Conservation (phyloP, 345 rosid species). For the Bretschneidera sinensis region DNA sequence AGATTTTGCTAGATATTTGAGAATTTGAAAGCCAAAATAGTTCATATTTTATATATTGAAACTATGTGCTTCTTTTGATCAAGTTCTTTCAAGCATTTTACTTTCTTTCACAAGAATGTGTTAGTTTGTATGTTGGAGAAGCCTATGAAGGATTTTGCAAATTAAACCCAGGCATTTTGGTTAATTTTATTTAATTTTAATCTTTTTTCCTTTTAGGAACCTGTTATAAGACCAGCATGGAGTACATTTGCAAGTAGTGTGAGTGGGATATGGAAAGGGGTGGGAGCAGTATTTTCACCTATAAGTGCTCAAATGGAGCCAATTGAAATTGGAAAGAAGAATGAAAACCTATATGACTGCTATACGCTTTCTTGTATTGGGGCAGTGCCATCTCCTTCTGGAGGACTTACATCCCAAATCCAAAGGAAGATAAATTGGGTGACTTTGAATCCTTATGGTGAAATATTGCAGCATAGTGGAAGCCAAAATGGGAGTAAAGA, state of each 20-base stretch:
- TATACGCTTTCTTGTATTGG: conserved; percentile 56
- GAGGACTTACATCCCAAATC: conserved; percentile 43
- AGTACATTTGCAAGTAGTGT: conserved; percentile 87
- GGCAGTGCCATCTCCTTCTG: conserved; percentile 36
- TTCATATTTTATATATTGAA: no score
- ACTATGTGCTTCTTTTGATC: no score
- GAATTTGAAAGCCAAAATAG: no score
- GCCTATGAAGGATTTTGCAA: no score
- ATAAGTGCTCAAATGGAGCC: conserved; percentile 91
- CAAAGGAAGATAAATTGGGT: conserved; percentile 81
- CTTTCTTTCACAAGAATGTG: no score
- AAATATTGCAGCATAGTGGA: conserved; percentile 29
- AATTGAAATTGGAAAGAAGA: conserved; percentile 61
- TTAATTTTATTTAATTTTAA: neutral
- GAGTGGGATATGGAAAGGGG: conserved; percentile 95
- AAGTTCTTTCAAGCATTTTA: no score
- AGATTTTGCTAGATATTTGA: no score
- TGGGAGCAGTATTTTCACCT: conserved; percentile 88
- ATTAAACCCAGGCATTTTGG: neutral
- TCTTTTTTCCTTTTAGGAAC: conserved; percentile 47
- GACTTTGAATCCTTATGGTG: conserved; percentile 84
- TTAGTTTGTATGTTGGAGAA: no score
- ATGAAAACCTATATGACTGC: conserved; percentile 71
- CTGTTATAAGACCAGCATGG: conserved; percentile 81
- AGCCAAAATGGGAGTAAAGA: conserved; percentile 21